These are phyloP conservation scores for Xylaria intraflava DNA, from an alignment of 495 filamentous ascomycete genomes.

Conservation along the genomic window DNA sequence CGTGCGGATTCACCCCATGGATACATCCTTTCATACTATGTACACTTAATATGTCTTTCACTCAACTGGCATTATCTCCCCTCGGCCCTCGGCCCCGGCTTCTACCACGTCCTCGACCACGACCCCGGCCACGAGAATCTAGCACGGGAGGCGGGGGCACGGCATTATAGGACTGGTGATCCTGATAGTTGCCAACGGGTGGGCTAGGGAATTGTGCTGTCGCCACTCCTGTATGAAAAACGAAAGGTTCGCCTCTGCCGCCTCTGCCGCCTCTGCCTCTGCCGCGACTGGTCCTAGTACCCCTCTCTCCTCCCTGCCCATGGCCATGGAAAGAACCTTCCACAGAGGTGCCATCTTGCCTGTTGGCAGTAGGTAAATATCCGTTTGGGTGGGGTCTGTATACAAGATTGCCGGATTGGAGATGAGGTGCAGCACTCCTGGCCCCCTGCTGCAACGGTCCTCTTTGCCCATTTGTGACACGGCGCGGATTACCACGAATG, in stretches of 20 bases:
- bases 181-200: background rate
- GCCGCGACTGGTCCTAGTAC: conserved; percentile 30
- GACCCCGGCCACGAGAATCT: conserved; percentile 50
- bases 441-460: conserved; percentile 28
- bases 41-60: background rate
- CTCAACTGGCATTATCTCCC: conserved; percentile 9
- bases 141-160: conserved; percentile 74
- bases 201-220: background rate
- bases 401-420: conserved; percentile 39
- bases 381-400: conserved; percentile 31
- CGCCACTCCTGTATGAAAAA: conserved; percentile 5
- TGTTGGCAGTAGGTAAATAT: conserved; percentile 13
- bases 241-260: conserved; percentile 25
- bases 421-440: conserved; percentile 34
- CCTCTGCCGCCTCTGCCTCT: conserved; percentile 21
- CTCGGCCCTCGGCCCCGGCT: conserved; percentile 29
- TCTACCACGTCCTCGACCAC: conserved; percentile 33
- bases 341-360: conserved; percentile 1
- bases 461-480: conserved; percentile 32
- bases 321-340: background rate
- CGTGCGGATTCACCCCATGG: too few relatives aligned
- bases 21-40: too few relatives aligned
- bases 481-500: conserved; percentile 34
- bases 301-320: conserved; percentile 13
- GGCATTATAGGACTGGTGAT: conserved; percentile 56